Evolutionary conservation across 768 basidiomycete genomes (phyloP).

Genomic region (Termitomyces sp.): DNA sequence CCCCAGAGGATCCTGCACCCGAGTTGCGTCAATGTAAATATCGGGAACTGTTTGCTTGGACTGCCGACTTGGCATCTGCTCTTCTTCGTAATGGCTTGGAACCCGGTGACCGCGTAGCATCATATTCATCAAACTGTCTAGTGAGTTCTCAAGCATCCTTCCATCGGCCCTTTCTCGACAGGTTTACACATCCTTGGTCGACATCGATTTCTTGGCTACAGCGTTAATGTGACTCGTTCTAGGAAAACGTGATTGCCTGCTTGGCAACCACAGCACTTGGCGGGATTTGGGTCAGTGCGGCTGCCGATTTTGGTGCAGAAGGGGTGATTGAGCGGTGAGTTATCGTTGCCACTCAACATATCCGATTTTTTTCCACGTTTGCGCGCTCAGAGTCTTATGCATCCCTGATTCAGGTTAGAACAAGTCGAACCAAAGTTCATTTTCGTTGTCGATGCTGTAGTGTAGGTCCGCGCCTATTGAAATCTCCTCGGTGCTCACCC

Average conservation of each 20-base stretch:
- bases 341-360: neutral
- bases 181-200: neutral
- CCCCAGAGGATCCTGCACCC: conserved; percentile 38
- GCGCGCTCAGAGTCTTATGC: neutral
- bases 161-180: neutral
- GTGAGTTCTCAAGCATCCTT: conserved; percentile 32
- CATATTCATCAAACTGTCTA: conserved; percentile 76
- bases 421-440: conserved; percentile 74
- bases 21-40: conserved; percentile 45
- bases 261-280: conserved; percentile 67
- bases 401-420: conserved; percentile 48
- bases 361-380: neutral
- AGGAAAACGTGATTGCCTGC: conserved; percentile 68
- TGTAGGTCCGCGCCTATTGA: conserved; percentile 33
- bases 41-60: conserved; percentile 49
- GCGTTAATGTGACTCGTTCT: neutral
- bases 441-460: conserved; percentile 68
- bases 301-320: conserved; percentile 76
- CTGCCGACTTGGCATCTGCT: conserved; percentile 52
- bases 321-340: conserved; percentile 68
- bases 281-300: conserved; percentile 80
- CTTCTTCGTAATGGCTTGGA: conserved; percentile 45
- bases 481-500: conserved; percentile 9
- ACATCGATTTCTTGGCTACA: conserved; percentile 8
- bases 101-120: conserved; percentile 68